phyloP scores from a whole-genome alignment of 495 filamentous ascomycete species.

The Talaromyces ruber region DNA sequence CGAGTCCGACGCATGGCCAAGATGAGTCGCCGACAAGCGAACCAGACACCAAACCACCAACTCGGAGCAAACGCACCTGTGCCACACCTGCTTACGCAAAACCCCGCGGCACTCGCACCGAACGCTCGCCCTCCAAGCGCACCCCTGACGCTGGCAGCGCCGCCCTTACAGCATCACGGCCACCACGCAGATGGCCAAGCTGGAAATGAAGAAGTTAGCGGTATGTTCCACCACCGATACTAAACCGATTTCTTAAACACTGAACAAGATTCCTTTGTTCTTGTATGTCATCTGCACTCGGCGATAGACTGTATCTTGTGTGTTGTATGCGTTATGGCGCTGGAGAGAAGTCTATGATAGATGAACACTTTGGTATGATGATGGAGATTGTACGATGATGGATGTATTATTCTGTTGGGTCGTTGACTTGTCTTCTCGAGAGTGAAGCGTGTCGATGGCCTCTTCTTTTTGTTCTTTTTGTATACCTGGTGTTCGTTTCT shows the following conservation, averaged over 20 bases:
- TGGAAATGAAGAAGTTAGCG: constrained; percentile 76
- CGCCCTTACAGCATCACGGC: constrained; percentile 54
- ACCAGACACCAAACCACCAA: constrained; percentile 42
- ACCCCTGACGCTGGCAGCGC: constrained; percentile 54
- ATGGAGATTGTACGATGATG: constrained; percentile 8
- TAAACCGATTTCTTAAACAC: constrained; percentile 7
- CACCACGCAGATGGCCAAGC: constrained; percentile 71
- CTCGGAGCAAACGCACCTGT: constrained; percentile 40
- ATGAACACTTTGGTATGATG: background rate
- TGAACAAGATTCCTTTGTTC: constrained; percentile 8
- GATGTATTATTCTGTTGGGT: constrained; percentile 13
- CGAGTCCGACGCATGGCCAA: constrained; percentile 92
- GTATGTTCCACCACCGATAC: constrained; percentile 85
- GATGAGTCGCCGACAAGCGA: constrained; percentile 66
- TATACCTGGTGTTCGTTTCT: constrained; percentile 20
- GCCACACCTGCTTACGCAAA: constrained; percentile 27
- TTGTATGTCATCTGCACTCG: constrained; percentile 8
- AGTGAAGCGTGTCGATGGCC: constrained; percentile 10
- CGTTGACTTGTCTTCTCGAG: constrained; percentile 5
- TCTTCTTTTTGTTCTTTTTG: constrained; percentile 9
- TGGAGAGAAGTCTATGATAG: background rate
- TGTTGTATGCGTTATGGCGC: background rate
- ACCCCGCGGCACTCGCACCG: constrained; percentile 35
- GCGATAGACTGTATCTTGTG: constrained; percentile 6
- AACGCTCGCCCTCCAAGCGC: constrained; percentile 43